Evolutionary conservation across 2,329 filamentous ascomycete species (phyloP), one percentile per base, ranked within the genome.

Genomic region (Karstenula rhodostoma): DNA sequence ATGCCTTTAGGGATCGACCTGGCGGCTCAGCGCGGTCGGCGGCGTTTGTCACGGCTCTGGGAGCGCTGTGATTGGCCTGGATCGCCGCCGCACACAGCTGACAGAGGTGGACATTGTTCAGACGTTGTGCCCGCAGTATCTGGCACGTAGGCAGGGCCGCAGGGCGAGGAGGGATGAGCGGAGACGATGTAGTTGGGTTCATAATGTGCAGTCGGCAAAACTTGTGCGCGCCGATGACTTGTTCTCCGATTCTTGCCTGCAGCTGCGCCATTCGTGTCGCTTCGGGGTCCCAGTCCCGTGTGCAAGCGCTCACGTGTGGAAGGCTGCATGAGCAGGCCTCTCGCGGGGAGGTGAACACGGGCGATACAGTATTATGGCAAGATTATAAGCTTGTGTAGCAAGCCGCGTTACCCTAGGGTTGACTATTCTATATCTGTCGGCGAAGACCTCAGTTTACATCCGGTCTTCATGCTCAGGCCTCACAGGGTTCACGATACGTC

Each of bases 1-100:
- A 57, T 62, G 60, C 60, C 60, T 23, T 62, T 59, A 59, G 52
- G 46, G 60, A 47, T 53, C 56, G 33, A 47, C n/a, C 33, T 29
- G 23, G 42, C 59, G 59, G 59, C 56, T 62, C 46, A 43, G 40
- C 32, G 51, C 56, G 60, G 53, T 15, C 23, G 19, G 19, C 51
- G 52, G 52, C 15, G 27, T 55, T 44, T 55, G 52, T 55, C 40
- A 55, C 42, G 52, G 27, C 40, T 22, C 44, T 44, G 37, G 15
- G 25, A 22, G 37, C 40, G 37, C 51, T 15, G 25, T 55, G 42
- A 46, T 55, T 55, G 52, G 52, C 15, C 51, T 37, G 51, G 22
- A 17, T 9, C 37, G 51, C 27, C 51, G 25, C 37, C 17, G 23
- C 23, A 6, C 22, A 35, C 35, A 29, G 22, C 49, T 40, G 49